Conservation (phyloP, 495 filamentous ascomycete species). For the Mycothermus thermophilus region DNA sequence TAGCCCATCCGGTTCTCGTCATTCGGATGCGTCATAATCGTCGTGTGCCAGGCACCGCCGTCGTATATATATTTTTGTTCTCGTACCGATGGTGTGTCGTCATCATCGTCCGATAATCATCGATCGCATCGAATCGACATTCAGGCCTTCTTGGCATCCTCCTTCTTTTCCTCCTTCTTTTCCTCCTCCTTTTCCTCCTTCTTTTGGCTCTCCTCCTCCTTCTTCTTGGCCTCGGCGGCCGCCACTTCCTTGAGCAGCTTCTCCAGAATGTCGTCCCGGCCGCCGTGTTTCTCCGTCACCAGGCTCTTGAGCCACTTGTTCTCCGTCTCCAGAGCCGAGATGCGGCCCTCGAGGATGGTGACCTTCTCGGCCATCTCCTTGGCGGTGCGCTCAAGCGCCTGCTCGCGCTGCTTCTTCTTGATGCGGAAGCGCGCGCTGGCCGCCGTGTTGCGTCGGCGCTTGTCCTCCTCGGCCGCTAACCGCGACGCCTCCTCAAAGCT, state of each 20-base stretch:
- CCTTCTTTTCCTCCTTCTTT: neutral
- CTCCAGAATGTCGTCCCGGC: slow-evolving; percentile 35
- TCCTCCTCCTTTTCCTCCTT: slow-evolving; percentile 3
- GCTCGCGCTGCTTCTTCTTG: slow-evolving; percentile 99
- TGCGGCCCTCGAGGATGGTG: slow-evolving; percentile 58
- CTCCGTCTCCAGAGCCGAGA: slow-evolving; percentile 81
- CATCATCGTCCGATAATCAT: too few relatives aligned
- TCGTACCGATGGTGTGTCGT: too few relatives aligned
- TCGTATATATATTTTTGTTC: too few relatives aligned
- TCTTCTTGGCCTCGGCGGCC: slow-evolving; percentile 3
- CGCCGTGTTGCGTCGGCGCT: slow-evolving; percentile 89
- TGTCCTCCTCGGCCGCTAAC: slow-evolving; percentile 86
- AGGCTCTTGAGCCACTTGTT: slow-evolving; percentile 95
- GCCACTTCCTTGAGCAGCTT: slow-evolving; percentile 30
- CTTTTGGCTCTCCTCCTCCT: neutral
- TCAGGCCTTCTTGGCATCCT: slow-evolving; percentile 1
- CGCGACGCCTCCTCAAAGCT: slow-evolving; percentile 57
- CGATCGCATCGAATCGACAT: too few relatives aligned
- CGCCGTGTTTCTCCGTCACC: slow-evolving; percentile 78
- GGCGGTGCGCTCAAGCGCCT: slow-evolving; percentile 75
- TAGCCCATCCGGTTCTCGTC: too few relatives aligned
- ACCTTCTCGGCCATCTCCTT: slow-evolving; percentile 88
- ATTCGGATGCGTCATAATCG: too few relatives aligned
- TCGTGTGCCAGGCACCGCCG: too few relatives aligned
- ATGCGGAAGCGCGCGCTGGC: slow-evolving; percentile 89